Evolutionary conservation across 495 filamentous ascomycete genomes (phyloP), one percentile per base, ranked within the genome.

Genomic region (Parmelia sp.): DNA sequence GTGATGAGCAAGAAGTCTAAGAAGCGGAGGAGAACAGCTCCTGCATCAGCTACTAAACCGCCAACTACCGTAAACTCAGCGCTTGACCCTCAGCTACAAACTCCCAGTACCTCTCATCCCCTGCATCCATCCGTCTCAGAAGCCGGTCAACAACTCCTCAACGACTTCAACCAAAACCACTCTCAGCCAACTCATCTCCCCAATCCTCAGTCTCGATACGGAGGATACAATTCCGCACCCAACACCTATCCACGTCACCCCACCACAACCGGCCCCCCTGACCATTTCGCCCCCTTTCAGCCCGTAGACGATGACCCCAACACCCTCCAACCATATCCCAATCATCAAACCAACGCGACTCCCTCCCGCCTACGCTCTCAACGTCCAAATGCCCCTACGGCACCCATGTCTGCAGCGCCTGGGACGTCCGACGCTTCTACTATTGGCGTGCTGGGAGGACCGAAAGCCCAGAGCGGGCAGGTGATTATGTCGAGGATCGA

Each of bases 21-120:
- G 57, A 66, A 63, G 42, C 61, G 49, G 53, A 49, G 35, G 31
- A 63, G 57, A 39, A 37, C 60, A 4, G 58, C 35, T 11, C 51
- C 58, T 10, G 40, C 40, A 12, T 31, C 60, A 4, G 58, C 35
- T 11, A 40, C 58, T 10, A 33, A 31, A 12, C 23, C 44, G 35
- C 37, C 53, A 35, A 40, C 44, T 35, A 14, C 49, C 23, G 44
- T 53, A 23, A 36, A 62, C 9, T 29, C 62, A 44, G 55, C 64
- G 40, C 60, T 71, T 8, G 70, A 71, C 45, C 70, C 70, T 11
- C 62, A 68, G 29, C 49, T 71, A 10, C 64, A 69, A 36, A 65
- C 61, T 27, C 58, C 61, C 15, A 44, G 37, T 29, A 51, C 35
- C 17, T 19, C 57, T 2, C 33, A 61, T 15, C 12, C 61, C 23